Conservation (phyloP, 1,284 basidiomycete species). For the Thelephora terrestris region DNA sequence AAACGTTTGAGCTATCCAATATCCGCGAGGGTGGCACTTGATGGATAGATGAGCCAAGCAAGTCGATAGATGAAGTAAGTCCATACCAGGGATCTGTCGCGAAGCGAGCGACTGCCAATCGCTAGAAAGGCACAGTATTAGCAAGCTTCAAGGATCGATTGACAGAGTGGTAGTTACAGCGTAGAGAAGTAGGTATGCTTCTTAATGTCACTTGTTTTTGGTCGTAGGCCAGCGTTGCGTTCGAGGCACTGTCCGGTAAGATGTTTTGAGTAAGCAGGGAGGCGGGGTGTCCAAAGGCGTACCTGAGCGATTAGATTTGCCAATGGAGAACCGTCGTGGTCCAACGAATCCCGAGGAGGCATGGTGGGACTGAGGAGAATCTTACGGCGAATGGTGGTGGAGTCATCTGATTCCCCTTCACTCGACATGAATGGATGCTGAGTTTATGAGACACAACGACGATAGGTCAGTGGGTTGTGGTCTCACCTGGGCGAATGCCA, state of each 20-base stretch:
- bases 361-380: conserved; percentile 18
- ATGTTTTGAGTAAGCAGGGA: background rate
- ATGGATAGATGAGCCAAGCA: background rate
- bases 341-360: conserved; percentile 13
- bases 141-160: background rate
- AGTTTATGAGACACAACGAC: background rate
- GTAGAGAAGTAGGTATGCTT: conserved; percentile 35
- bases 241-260: conserved; percentile 37
- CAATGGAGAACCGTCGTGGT: conserved; percentile 22
- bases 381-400: conserved; percentile 14
- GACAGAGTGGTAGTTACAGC: conserved; percentile 26
- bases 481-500: conserved; percentile 49
- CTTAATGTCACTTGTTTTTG: conserved; percentile 29
- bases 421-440: conserved; percentile 28
- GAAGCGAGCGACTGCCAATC: conserved; percentile 26
- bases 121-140: conserved; percentile 16
- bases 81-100: conserved; percentile 13
- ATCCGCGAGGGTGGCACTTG: background rate
- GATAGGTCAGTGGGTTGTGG: background rate
- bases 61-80: background rate
- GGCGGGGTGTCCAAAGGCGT: conserved; percentile 1
- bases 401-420: conserved; percentile 11
- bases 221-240: conserved; percentile 39
- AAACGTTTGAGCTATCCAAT: background rate
- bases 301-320: conserved; percentile 34